Conservation (phyloP, 441 rosid genomes). For the Erysimum cheiri region DNA sequence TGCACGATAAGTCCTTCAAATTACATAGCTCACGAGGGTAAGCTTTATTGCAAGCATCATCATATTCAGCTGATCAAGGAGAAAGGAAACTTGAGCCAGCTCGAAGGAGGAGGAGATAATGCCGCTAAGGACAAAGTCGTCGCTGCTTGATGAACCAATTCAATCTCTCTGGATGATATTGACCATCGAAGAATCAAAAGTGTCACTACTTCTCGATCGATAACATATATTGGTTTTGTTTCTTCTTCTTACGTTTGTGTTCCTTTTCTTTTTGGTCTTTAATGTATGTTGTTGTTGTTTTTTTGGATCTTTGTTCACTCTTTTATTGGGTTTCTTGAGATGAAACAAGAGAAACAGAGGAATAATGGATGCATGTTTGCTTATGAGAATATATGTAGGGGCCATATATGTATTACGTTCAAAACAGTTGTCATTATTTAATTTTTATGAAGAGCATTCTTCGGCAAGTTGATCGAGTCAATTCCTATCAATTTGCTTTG, state of each 20-base stretch:
- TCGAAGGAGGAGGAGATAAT: slow-evolving; percentile 74
- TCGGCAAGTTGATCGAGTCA: not conserved
- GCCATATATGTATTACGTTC: slow-evolving; percentile 12
- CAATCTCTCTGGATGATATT: slow-evolving; percentile 29
- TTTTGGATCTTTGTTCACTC: slow-evolving; percentile 35
- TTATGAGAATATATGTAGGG: too few species aligned
- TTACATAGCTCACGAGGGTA: slow-evolving; percentile 91
- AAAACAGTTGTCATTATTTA: not conserved
- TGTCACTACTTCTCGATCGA: slow-evolving; percentile 9
- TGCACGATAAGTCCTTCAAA: slow-evolving; percentile 91
- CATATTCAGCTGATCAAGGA: slow-evolving; percentile 94
- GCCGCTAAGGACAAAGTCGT: slow-evolving; percentile 44
- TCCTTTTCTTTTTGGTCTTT: not conserved
- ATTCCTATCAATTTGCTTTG: not conserved
- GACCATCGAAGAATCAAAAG: slow-evolving; percentile 31
- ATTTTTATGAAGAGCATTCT: slow-evolving; percentile 6
- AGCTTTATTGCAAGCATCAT: slow-evolving; percentile 96
- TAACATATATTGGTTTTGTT: slow-evolving; percentile 29
- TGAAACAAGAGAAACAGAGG: slow-evolving; percentile 29
- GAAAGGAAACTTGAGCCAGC: slow-evolving; percentile 96
- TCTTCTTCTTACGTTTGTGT: slow-evolving; percentile 33
- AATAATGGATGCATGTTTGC: slow-evolving; percentile 38
- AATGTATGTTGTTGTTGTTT: not conserved
- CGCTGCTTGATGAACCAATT: slow-evolving; percentile 31
- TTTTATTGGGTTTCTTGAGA: slow-evolving; percentile 38